Evolutionary conservation across 148 eudicot genomes (phyloP).

Genomic region (Amaranthus cruentus): DNA sequence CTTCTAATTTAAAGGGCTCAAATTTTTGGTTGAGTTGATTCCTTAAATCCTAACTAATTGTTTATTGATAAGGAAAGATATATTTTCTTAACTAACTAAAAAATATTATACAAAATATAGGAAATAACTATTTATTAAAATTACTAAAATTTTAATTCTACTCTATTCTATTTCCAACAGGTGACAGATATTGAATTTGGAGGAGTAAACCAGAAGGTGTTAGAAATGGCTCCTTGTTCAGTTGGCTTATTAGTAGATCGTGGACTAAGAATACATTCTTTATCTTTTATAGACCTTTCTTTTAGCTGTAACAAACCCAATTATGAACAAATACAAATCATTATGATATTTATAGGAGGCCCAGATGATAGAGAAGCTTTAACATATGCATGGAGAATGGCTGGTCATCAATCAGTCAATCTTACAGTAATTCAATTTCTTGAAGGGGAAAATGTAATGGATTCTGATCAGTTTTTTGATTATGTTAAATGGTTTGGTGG

Average conservation of each 20-base stretch:
- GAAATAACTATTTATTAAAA: no score
- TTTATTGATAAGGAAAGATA: no score
- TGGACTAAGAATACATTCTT: conserved; percentile 24
- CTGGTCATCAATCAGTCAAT: conserved; percentile 21
- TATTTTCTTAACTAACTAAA: no score
- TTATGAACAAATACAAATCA: conserved; percentile 15
- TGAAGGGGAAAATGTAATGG: conserved; percentile 19
- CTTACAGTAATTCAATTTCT: conserved; percentile 51
- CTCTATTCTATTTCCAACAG: no score
- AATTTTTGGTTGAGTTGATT: no score
- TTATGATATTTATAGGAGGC: conserved; percentile 58
- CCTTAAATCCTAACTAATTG: no score
- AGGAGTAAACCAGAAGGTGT: conserved; percentile 35
- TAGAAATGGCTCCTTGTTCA: conserved; percentile 45
- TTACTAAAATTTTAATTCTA: no score
- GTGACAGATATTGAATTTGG: conserved; percentile 26
- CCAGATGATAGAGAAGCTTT: conserved; percentile 78
- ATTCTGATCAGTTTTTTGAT: conserved; percentile 1
- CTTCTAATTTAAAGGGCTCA: no score
- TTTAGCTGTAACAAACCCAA: background rate
- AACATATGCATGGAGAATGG: conserved; percentile 55
- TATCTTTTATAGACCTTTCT: background rate
- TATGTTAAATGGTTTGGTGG: background rate
- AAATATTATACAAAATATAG: no score
- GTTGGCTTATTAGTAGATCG: conserved; percentile 44